These are phyloP conservation scores for Capniomyces stellatus DNA, from an alignment of 371 early-diverging fungal genomes.

Conservation along the genomic window DNA sequence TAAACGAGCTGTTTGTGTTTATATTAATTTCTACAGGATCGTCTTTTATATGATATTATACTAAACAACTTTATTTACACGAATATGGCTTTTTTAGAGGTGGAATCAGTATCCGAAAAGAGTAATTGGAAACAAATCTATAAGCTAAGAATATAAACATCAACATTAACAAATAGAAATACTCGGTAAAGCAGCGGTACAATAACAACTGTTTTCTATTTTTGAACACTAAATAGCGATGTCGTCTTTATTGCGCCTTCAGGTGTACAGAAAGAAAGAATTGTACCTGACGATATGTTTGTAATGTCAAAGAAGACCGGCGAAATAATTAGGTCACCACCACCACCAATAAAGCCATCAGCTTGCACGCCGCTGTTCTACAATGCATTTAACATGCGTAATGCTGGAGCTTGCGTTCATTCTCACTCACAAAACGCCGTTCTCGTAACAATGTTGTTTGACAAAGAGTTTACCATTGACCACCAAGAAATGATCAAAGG, in stretches of 20 bases:
- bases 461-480: conserved; percentile 58
- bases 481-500: conserved; percentile 99
- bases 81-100: conserved; percentile 29
- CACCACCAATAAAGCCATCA: conserved; percentile 41
- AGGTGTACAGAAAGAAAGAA: conserved; percentile 92
- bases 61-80: not conserved
- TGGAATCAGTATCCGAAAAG: conserved; percentile 70
- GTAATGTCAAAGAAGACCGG: conserved; percentile 48
- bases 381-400: conserved; percentile 74
- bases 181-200: not conserved
- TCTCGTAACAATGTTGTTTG: conserved; percentile 70
- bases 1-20: not conserved
- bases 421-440: conserved; percentile 93
- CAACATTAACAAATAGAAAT: no score
- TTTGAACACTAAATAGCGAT: conserved; percentile 26
- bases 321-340: conserved; percentile 48
- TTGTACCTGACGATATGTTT: conserved; percentile 66
- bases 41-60: not conserved
- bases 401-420: conserved; percentile 89
- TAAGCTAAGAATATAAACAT: not conserved
- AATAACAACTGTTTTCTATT: not conserved
- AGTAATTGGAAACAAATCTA: not conserved
- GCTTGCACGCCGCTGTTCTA: conserved; percentile 93
- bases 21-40: not conserved
- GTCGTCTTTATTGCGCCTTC: conserved; percentile 73